These are phyloP conservation scores for Rhododendron griersonianum DNA, from an alignment of 148 eudicot genomes.

Conservation along the genomic window DNA sequence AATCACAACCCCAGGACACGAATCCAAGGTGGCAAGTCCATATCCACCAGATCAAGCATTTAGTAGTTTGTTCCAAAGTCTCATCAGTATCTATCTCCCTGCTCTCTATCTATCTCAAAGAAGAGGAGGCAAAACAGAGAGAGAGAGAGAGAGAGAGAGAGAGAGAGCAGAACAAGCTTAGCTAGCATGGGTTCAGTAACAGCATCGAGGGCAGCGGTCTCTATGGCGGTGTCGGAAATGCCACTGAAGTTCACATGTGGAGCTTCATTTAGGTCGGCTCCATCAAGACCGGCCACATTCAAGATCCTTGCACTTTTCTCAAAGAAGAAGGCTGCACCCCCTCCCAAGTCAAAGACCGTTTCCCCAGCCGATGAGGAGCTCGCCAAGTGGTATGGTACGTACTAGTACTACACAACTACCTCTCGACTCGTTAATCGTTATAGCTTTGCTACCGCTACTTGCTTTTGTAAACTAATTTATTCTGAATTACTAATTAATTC, in stretches of 20 bases:
- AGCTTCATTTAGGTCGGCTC: constrained; percentile 26
- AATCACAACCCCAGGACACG: constrained; percentile 15
- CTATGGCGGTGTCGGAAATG: constrained; percentile 63
- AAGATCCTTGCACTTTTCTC: constrained; percentile 70
- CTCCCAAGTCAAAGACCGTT: constrained; percentile 47
- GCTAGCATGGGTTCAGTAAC: constrained; percentile 64
- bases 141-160: too few species aligned
- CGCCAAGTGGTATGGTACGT: constrained; percentile 93
- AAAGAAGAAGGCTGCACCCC: constrained; percentile 56
- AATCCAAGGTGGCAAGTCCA: constrained; percentile 36
- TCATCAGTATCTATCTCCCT: neutral
- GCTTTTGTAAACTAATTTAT: neutral
- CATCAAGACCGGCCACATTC: constrained; percentile 24
- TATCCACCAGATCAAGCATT: constrained; percentile 63
- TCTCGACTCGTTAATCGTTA: neutral
- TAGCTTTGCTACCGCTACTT: neutral
- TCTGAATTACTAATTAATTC: neutral
- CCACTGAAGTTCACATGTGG: constrained; percentile 36
- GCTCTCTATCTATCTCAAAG: too few species aligned
- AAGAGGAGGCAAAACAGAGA: too few species aligned
- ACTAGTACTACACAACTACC: neutral
- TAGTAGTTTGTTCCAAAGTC: constrained; percentile 19
- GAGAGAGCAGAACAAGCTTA: neutral
- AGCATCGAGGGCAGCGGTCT: constrained; percentile 55
- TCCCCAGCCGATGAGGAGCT: constrained; percentile 65